phyloP scores from a whole-genome alignment of 2,329 filamentous ascomycete genomes.

The Colletotrichum musae region DNA sequence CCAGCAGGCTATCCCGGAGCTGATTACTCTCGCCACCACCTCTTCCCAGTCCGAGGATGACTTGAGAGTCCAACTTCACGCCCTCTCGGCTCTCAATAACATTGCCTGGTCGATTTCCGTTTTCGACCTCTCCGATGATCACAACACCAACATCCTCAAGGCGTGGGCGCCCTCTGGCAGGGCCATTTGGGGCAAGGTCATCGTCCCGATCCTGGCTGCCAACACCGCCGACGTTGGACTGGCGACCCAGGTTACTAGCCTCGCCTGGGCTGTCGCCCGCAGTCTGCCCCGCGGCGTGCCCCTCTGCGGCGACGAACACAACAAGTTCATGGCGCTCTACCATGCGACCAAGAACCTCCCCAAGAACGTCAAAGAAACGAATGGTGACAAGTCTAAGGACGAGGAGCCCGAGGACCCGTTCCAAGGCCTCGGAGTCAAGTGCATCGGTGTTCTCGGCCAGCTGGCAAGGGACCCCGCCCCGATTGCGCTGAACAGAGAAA shows the following conservation, averaged over 20 bases:
- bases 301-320: slow-evolving; percentile 67
- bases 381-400: slow-evolving; percentile 34
- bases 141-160: slow-evolving; percentile 65
- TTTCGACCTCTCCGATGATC: slow-evolving; percentile 70
- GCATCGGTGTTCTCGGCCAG: slow-evolving; percentile 76
- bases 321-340: slow-evolving; percentile 76
- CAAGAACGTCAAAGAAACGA: slow-evolving; percentile 18
- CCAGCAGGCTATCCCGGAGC: slow-evolving; percentile 61
- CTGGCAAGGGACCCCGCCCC: slow-evolving; percentile 71
- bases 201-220: slow-evolving; percentile 70
- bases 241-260: slow-evolving; percentile 74
- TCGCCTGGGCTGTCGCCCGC: slow-evolving; percentile 76
- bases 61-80: slow-evolving; percentile 64
- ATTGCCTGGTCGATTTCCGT: slow-evolving; percentile 77
- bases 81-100: slow-evolving; percentile 75
- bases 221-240: slow-evolving; percentile 74
- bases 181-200: slow-evolving; percentile 70
- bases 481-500: slow-evolving; percentile 69
- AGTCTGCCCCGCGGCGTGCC: slow-evolving; percentile 64
- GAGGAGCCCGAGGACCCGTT: slow-evolving; percentile 67
- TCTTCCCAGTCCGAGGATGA: slow-evolving; percentile 57
- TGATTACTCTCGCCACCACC: slow-evolving; percentile 63
- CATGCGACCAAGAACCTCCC: slow-evolving; percentile 66
- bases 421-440: slow-evolving; percentile 75
- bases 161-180: slow-evolving; percentile 69